Base-by-base conservation (phyloP, 208 protist genomes). In the Jaenimonas drosophilae region DNA sequence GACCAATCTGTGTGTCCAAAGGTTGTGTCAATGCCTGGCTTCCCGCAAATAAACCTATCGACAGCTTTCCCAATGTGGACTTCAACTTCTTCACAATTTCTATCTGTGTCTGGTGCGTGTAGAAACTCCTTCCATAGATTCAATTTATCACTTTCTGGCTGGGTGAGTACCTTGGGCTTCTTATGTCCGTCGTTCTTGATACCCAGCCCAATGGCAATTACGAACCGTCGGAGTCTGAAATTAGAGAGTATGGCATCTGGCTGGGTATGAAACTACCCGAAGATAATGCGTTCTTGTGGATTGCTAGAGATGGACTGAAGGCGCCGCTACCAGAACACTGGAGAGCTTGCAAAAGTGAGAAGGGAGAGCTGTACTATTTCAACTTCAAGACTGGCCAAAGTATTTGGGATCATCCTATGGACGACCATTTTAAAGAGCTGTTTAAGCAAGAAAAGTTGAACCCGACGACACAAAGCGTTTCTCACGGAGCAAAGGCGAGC, bases 301-400 rank as follows among this genome's bases (percentile, higher is more conserved):
- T 98, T 69, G 95, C 95, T 16, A 46, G 70, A 9, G 91, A 98
- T 41, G 95, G 89, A 11, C 68, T 98, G 27, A 96, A 96, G 45
- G 93, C 91, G 4, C 90, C 92, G 12, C 70, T 98, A 16, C 95
- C 95, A 0, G 84, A 96, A 6, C 43, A 88, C 53, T 98, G 95
- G 93, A 97, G 91, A 51, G 88, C 91, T 0, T 96, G 89, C 64
- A 79, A 93, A 41, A 89, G 89, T 32, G 67, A 90, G 32, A 86
- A 93, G 29, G 88, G 89, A 12, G 85, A 96, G 30, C 53, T 97
- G 7, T 98, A 97, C 58, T 98, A 97, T 54, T 98, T 97, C 65
- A 97, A 98, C 66, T 94, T 96, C 51, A 78, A 75, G 39, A 93
- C 83, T 0, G 88, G 85, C 29, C 55, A 95, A 34, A 91, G 74